Percentiles rank a stretch among this genome's conserved stretches.
Evolutionary conservation across 441 rosid genomes (phyloP).

Genomic region (Arabidopsis lyrata): DNA sequence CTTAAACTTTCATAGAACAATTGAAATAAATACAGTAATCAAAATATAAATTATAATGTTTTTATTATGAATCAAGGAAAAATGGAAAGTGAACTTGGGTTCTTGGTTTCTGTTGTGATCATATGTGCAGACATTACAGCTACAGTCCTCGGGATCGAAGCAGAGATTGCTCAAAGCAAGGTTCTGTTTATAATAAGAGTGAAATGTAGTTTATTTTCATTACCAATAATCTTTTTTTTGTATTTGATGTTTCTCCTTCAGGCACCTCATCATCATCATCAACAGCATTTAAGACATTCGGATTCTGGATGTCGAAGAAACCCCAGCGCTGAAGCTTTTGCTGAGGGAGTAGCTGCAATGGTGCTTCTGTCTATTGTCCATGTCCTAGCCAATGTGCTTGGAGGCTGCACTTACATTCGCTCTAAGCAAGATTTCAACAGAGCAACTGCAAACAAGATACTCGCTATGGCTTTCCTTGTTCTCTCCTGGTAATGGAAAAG

Average conservation of each 20-base stretch:
- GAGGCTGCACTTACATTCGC: conserved; percentile 76
- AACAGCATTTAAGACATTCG: conserved; percentile 59
- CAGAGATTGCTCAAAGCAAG: conserved; percentile 77
- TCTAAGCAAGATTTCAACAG: conserved; percentile 56
- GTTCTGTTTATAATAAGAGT: conserved; percentile 42
- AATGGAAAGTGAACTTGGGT: conserved; percentile 59
- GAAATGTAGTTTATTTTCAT: not conserved
- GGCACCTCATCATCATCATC: conserved; percentile 44
- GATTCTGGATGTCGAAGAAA: conserved; percentile 69
- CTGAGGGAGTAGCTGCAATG: conserved; percentile 76
- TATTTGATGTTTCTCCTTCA: conserved; percentile 25
- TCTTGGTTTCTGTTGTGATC: conserved; percentile 69
- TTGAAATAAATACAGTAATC: conserved; percentile 35
- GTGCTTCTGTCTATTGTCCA: conserved; percentile 69
- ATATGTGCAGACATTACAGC: conserved; percentile 80
- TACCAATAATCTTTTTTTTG: not conserved
- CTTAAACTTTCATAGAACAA: conserved; percentile 20
- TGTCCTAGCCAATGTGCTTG: conserved; percentile 62
- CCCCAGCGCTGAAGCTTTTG: conserved; percentile 76
- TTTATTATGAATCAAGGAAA: conserved; percentile 15
- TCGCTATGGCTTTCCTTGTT: conserved; percentile 74
- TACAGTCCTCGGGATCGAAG: conserved; percentile 84
- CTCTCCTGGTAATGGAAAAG: conserved; percentile 67
- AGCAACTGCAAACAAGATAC: conserved; percentile 70
- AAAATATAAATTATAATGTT: not conserved